Percentiles rank a stretch among this genome's conserved stretches.
Evolutionary conservation across 2,329 filamentous ascomycete genomes (phyloP).

Genomic region (Penicillium glabrum): DNA sequence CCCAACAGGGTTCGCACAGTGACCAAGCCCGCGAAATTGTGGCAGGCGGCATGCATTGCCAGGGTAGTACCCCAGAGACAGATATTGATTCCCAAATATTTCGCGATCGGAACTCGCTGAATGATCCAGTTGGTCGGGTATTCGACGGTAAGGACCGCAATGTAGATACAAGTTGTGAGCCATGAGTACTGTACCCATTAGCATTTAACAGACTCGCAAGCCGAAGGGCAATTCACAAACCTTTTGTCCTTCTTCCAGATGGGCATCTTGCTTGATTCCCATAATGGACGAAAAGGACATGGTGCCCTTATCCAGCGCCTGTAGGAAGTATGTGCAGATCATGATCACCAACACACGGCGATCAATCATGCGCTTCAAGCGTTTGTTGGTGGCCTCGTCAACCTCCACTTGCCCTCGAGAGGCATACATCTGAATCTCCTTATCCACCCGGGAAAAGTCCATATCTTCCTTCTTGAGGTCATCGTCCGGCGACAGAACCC

Average conservation of each 20-base stretch:
- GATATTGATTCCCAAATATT: slow-evolving; percentile 65
- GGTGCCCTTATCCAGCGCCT: slow-evolving; percentile 15
- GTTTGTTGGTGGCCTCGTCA: slow-evolving; percentile 11
- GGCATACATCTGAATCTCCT: slow-evolving; percentile 70
- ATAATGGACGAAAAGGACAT: slow-evolving; percentile 17
- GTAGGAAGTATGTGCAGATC: slow-evolving; percentile 14
- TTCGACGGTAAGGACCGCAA: slow-evolving; percentile 68
- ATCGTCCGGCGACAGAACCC: slow-evolving; percentile 47
- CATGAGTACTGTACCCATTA: slow-evolving; percentile 59
- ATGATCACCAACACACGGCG: slow-evolving; percentile 13
- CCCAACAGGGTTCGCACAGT: slow-evolving; percentile 65
- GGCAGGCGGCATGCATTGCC: slow-evolving; percentile 61
- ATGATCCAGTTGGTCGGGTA: slow-evolving; percentile 69
- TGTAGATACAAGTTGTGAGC: slow-evolving; percentile 74
- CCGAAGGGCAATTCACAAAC: not conserved
- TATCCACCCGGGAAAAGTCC: slow-evolving; percentile 63
- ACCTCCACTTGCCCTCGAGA: slow-evolving; percentile 49
- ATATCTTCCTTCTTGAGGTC: slow-evolving; percentile 53
- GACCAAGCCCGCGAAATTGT: slow-evolving; percentile 61
- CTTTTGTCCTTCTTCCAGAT: slow-evolving; percentile 13
- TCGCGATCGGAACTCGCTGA: slow-evolving; percentile 65
- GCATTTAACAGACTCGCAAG: not conserved
- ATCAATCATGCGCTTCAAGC: slow-evolving; percentile 14
- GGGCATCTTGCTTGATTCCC: slow-evolving; percentile 12
- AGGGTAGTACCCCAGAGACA: slow-evolving; percentile 63